Base-by-base conservation (phyloP, 331 rosid species). In the Cucumis variabilis region DNA sequence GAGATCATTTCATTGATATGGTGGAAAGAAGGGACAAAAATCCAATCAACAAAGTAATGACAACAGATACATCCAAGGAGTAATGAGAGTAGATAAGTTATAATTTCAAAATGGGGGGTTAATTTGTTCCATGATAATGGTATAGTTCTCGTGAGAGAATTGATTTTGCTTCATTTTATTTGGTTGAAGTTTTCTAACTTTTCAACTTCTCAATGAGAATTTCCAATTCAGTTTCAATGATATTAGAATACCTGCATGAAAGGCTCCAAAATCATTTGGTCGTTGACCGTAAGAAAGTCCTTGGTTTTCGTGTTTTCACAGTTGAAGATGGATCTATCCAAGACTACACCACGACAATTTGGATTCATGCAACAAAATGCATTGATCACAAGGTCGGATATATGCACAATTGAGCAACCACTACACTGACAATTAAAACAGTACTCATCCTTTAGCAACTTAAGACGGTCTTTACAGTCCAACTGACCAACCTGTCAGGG, bases 401-500 rank as follows among this genome's bases (percentile, higher is more conserved):
- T 84, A 88, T 93, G 94, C 77, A 89, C 90, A 86, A 91, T 90
- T 76, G 95, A 90, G 91, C 99, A 96, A 86, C 93, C 96, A 83
- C 91, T 85, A 89, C 99, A 96, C 82, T 78, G 93, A 89, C 99
- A 96, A 50, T 28, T 90, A 88, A 96, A 96, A 5, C 89, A 85
- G 73, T 94, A 96, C 87, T 96, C 95, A 13, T 94, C 94, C 91
- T 92, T 89, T 33, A 96, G 97, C 90, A 93, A 93, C 86, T 86
- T 88, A 65, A 88, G 88, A 44, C 99, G 95, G 86, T 90, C 99
- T 88, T 92, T 91, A 84, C 93, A 92, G 88, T 92, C 96, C 98
- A 93, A 96, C 88, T 93, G 92, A 83, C 99, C 99, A 91, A 94
- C 96, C 99, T 96, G 95, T 89, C 88, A 89, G 21, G 74, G 75